These are phyloP conservation scores for Lumnitzera racemosa DNA, from an alignment of 345 rosid species.

Conservation along the genomic window DNA sequence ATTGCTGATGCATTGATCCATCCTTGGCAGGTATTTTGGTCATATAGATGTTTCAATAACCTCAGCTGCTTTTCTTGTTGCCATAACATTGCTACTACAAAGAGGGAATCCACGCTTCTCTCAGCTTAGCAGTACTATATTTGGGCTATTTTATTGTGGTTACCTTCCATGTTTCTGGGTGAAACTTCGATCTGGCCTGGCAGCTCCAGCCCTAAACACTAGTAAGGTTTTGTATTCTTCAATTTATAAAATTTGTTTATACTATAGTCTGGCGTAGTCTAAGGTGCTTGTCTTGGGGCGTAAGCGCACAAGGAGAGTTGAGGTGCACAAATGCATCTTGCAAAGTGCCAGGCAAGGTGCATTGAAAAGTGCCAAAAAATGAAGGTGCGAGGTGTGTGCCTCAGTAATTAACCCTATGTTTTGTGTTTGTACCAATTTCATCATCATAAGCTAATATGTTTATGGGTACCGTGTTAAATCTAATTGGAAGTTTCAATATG, in stretches of 20 bases:
- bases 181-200: constrained; percentile 80
- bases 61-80: constrained; percentile 77
- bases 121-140: constrained; percentile 83
- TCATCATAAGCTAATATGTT: no score
- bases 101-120: constrained; percentile 87
- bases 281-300: neutral
- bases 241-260: constrained; percentile 7
- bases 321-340: no score
- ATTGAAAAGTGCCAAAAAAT: no score
- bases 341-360: no score
- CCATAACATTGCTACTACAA: constrained; percentile 74
- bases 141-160: constrained; percentile 86
- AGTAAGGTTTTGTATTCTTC: constrained; percentile 34
- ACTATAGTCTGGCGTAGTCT: neutral
- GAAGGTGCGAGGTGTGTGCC: no score
- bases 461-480: no score
- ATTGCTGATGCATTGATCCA: constrained; percentile 14
- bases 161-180: constrained; percentile 96
- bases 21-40: constrained; percentile 63
- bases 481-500: neutral
- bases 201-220: constrained; percentile 75
- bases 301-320: no score
- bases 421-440: no score
- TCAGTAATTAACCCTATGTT: no score
- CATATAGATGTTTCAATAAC: constrained; percentile 73